A percentile compares a stretch with the other conserved stretches of the same genome.
These are phyloP conservation scores for Calonectria hawksworthii DNA, from an alignment of 2,329 filamentous ascomycete genomes.

Conservation along the genomic window DNA sequence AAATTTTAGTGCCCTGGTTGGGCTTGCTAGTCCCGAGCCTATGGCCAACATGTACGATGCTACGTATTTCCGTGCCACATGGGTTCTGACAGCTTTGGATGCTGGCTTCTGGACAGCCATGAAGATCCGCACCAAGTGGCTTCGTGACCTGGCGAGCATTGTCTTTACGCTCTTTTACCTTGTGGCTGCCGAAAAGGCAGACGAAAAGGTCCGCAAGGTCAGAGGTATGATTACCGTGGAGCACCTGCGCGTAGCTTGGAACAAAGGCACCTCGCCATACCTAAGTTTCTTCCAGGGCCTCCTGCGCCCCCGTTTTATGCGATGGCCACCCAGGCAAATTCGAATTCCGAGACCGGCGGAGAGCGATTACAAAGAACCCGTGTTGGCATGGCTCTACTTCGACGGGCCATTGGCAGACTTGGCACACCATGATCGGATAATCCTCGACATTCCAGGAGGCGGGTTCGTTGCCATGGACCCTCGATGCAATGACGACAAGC, in stretches of 20 bases:
- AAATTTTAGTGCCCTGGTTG: constrained; percentile 93
- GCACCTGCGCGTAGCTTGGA: constrained; percentile 93
- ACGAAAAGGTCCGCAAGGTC: constrained; percentile 96
- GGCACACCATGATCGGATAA: constrained; percentile 80
- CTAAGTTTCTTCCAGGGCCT: constrained; percentile 79
- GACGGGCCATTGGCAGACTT: constrained; percentile 87
- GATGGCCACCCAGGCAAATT: constrained; percentile 85
- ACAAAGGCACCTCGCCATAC: constrained; percentile 93
- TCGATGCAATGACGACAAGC: constrained; percentile 92
- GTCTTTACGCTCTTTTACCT: constrained; percentile 93
- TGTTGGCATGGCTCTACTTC: constrained; percentile 93
- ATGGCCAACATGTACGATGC: constrained; percentile 94
- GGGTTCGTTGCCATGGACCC: constrained; percentile 98
- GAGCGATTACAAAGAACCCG: constrained; percentile 86
- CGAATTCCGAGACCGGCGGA: constrained; percentile 84
- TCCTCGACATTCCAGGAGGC: constrained; percentile 93
- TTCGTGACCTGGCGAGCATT: constrained; percentile 86
- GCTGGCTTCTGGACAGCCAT: constrained; percentile 99
- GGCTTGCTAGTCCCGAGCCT: constrained; percentile 92
- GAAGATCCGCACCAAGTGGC: constrained; percentile 83
- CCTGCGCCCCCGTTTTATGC: constrained; percentile 83
- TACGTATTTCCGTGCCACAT: constrained; percentile 95
- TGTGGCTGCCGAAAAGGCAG: constrained; percentile 91
- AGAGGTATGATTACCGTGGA: constrained; percentile 89
- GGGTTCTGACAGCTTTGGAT: constrained; percentile 94